phyloP scores from a whole-genome alignment of 164 flowering plant genomes.

The Vitis amurensis region DNA sequence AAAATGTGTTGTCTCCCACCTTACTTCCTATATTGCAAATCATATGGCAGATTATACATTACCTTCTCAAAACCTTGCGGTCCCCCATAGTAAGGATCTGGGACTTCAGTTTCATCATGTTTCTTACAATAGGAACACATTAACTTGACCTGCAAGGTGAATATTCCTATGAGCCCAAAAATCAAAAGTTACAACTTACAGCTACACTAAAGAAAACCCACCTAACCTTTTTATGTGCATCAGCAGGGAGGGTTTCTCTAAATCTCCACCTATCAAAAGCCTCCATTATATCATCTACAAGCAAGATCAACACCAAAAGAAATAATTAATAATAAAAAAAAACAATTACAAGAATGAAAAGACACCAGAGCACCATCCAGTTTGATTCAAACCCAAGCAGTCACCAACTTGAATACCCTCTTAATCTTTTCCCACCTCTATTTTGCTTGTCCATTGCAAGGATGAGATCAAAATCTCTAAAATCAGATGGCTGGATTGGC shows the following conservation, averaged over 20 bases:
- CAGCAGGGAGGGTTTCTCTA: conserved; percentile 62
- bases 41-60: conserved; percentile 10
- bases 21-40: not conserved
- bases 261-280: conserved; percentile 77
- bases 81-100: conserved; percentile 98
- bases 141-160: conserved; percentile 64
- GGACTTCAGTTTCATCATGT: conserved; percentile 89
- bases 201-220: not conserved
- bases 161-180: not conserved
- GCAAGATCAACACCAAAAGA: not conserved
- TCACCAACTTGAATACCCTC: not conserved
- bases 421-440: conserved; percentile 48
- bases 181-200: not conserved
- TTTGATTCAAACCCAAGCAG: not conserved
- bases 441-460: conserved; percentile 95
- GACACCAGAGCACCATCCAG: not conserved
- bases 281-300: conserved; percentile 69
- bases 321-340: not conserved
- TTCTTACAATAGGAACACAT: conserved; percentile 97
- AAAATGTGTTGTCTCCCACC: too few relatives aligned
- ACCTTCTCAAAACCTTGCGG: conserved; percentile 97
- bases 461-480: conserved; percentile 74
- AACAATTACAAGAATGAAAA: not conserved
- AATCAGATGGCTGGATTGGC: conserved; percentile 78
- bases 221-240: conserved; percentile 80